Evolutionary conservation across 2,329 filamentous ascomycete genomes (phyloP).

Genomic region (Beauveria medogensis): DNA sequence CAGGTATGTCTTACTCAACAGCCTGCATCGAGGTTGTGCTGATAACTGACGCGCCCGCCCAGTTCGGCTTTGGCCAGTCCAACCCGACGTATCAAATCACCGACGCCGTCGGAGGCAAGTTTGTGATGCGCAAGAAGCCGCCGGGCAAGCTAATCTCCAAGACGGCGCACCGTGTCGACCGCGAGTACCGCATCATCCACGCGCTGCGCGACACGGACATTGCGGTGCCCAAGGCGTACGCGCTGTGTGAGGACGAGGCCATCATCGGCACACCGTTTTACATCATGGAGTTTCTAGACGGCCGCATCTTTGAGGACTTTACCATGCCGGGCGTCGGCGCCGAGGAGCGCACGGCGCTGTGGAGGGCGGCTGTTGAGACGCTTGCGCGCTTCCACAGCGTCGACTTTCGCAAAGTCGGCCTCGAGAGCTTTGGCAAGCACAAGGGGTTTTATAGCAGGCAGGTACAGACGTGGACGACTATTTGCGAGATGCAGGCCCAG

Average conservation of each 20-base stretch:
- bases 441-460: slow-evolving; percentile 80
- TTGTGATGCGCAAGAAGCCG: slow-evolving; percentile 94
- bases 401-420: slow-evolving; percentile 54
- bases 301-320: slow-evolving; percentile 87
- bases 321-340: slow-evolving; percentile 64
- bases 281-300: slow-evolving; percentile 92
- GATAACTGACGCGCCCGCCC: slow-evolving; percentile 1
- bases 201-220: slow-evolving; percentile 73
- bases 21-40: neutral
- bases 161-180: slow-evolving; percentile 92
- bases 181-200: slow-evolving; percentile 85
- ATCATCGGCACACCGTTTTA: slow-evolving; percentile 91
- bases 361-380: slow-evolving; percentile 75
- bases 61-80: slow-evolving; percentile 97
- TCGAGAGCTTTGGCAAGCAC: slow-evolving; percentile 65
- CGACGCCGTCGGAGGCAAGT: slow-evolving; percentile 58
- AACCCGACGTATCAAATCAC: slow-evolving; percentile 95
- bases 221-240: slow-evolving; percentile 74
- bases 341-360: slow-evolving; percentile 68
- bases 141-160: slow-evolving; percentile 89
- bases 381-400: slow-evolving; percentile 81
- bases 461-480: slow-evolving; percentile 70
- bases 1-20: slow-evolving; percentile 49
- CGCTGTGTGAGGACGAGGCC: slow-evolving; percentile 72
- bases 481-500: slow-evolving; percentile 69